Percentiles rank a stretch among this genome's conserved stretches.
phyloP scores from a whole-genome alignment of 306 rosid genomes.

The Cucumis melo region DNA sequence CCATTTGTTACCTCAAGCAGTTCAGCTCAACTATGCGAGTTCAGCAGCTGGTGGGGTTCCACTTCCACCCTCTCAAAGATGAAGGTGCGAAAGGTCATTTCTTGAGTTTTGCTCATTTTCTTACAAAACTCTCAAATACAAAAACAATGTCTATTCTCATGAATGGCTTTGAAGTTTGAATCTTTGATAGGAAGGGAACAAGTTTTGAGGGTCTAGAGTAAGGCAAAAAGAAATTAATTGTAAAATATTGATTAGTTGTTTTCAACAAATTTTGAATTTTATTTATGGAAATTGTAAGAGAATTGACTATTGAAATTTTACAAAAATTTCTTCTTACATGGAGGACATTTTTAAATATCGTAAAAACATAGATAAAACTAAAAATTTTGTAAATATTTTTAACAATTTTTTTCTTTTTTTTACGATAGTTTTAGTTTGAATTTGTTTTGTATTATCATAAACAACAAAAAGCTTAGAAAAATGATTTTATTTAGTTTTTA shows the following conservation, averaged over 20 bases:
- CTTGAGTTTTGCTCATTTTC: not conserved
- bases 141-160: not conserved
- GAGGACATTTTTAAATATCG: no score
- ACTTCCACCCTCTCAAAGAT: constrained; percentile 15
- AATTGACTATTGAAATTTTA: no score
- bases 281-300: not conserved
- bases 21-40: constrained; percentile 29
- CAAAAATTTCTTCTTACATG: no score
- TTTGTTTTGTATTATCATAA: no score
- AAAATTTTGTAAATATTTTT: no score
- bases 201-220: not conserved
- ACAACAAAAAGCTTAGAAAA: no score
- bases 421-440: no score
- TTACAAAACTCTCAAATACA: not conserved
- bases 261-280: not conserved
- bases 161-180: not conserved
- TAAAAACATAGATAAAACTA: no score
- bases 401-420: no score
- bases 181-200: not conserved
- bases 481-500: no score
- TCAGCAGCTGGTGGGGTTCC: constrained; percentile 14
- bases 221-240: not conserved
- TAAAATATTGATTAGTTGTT: not conserved
- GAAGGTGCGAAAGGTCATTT: not conserved
- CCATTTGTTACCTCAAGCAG: constrained; percentile 57